Conservation (phyloP, 495 filamentous ascomycete genomes). For the Schizothecium vesticola region DNA sequence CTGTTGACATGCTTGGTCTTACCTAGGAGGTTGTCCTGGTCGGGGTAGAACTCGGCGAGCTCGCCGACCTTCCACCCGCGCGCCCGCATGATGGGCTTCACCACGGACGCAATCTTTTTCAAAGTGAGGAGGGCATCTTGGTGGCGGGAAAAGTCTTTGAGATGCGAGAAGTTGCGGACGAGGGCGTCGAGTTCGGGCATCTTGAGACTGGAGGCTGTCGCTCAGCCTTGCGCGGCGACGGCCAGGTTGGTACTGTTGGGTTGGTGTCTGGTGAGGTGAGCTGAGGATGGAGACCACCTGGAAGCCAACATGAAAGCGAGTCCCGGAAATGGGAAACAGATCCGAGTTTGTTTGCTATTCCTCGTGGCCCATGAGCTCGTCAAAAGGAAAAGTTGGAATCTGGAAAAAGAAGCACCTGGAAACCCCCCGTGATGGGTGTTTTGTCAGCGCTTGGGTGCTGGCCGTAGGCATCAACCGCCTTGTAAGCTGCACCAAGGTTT, state of each 20-base stretch:
- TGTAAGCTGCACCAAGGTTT: neutral
- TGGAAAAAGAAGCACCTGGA: neutral
- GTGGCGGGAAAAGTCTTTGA: slow-evolving; percentile 63
- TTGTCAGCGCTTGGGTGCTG: neutral
- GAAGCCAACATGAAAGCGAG: too few relatives aligned
- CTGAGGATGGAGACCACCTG: neutral
- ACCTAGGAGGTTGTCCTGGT: slow-evolving; percentile 69
- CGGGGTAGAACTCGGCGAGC: slow-evolving; percentile 81
- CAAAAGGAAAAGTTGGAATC: neutral
- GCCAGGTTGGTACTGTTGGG: neutral
- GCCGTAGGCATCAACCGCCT: neutral
- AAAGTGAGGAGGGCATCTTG: slow-evolving; percentile 78
- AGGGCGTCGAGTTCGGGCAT: slow-evolving; percentile 66
- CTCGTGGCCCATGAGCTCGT: neutral
- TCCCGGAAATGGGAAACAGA: neutral
- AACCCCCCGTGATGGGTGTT: neutral
- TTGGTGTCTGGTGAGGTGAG: neutral
- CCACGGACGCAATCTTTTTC: slow-evolving; percentile 77
- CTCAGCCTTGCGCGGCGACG: neutral
- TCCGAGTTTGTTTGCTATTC: neutral
- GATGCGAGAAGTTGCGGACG: slow-evolving; percentile 72
- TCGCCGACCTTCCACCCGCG: slow-evolving; percentile 73
- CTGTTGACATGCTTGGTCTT: slow-evolving; percentile 6
- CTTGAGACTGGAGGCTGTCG: slow-evolving; percentile 13
- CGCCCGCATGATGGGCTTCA: slow-evolving; percentile 93